Percentiles rank a stretch among this genome's conserved stretches.
phyloP scores from a whole-genome alignment of 2,329 filamentous ascomycete genomes.

The Penicillium sp. region DNA sequence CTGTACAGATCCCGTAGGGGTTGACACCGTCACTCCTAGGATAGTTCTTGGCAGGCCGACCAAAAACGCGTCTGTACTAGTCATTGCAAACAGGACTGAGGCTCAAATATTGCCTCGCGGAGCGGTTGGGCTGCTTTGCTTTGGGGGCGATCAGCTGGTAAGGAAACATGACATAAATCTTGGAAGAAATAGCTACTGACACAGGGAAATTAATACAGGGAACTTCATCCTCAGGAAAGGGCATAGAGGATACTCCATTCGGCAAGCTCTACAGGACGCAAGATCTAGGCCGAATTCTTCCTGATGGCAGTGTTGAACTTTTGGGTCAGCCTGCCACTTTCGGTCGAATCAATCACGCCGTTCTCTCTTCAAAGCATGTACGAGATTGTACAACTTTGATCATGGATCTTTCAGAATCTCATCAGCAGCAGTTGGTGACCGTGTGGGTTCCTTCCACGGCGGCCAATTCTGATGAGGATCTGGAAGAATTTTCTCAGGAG shows the following conservation, averaged over 20 bases:
- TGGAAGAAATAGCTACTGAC: background rate
- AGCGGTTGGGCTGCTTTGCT: slow-evolving; percentile 75
- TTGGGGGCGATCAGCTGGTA: slow-evolving; percentile 76
- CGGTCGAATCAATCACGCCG: slow-evolving; percentile 62
- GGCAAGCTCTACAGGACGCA: slow-evolving; percentile 77
- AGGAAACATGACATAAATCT: slow-evolving; percentile 5
- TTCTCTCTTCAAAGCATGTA: slow-evolving; percentile 50
- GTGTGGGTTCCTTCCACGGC: slow-evolving; percentile 57
- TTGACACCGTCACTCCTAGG: slow-evolving; percentile 53
- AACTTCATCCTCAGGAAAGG: slow-evolving; percentile 56
- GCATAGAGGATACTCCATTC: slow-evolving; percentile 61
- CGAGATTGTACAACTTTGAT: slow-evolving; percentile 61
- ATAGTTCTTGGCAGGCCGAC: slow-evolving; percentile 73
- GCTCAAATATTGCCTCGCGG: slow-evolving; percentile 60
- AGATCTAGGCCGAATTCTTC: slow-evolving; percentile 72
- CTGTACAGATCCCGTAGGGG: slow-evolving; percentile 63
- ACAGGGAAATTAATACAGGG: background rate
- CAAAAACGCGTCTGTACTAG: slow-evolving; percentile 67
- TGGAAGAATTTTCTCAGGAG: slow-evolving; percentile 26
- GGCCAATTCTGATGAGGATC: slow-evolving; percentile 1
- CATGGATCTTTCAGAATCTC: slow-evolving; percentile 36
- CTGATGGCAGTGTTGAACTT: slow-evolving; percentile 69
- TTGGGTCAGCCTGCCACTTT: slow-evolving; percentile 73
- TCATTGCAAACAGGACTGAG: slow-evolving; percentile 44
- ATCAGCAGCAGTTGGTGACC: slow-evolving; percentile 54